Conservation (phyloP, 495 filamentous ascomycete species). For the Lophiostoma macrostomum region DNA sequence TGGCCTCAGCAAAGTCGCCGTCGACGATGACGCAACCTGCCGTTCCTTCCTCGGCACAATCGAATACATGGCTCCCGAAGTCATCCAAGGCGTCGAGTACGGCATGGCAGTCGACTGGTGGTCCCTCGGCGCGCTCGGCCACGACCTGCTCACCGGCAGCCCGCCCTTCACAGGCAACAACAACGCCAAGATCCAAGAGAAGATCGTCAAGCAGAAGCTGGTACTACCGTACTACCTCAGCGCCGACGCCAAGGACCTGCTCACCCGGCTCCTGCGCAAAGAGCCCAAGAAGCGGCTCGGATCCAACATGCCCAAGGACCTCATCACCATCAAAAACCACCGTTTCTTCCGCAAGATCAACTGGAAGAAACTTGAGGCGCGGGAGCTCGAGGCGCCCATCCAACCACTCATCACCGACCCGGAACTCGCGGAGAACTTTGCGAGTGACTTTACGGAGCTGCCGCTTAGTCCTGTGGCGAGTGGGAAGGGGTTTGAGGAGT, state of each 20-base stretch:
- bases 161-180: constrained; percentile 90
- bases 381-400: constrained; percentile 83
- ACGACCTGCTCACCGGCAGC: constrained; percentile 83
- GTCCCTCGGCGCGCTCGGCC: constrained; percentile 90
- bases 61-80: constrained; percentile 98
- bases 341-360: constrained; percentile 96
- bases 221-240: constrained; percentile 81
- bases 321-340: constrained; percentile 83
- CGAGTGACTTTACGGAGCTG: constrained; percentile 78
- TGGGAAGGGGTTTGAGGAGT: constrained; percentile 46
- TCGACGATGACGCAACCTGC: constrained; percentile 70
- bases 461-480: constrained; percentile 74
- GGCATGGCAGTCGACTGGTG: constrained; percentile 97
- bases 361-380: constrained; percentile 74
- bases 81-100: constrained; percentile 79
- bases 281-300: constrained; percentile 87
- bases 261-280: constrained; percentile 84
- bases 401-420: constrained; percentile 90
- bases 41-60: constrained; percentile 87
- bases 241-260: constrained; percentile 86
- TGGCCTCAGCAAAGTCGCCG: constrained; percentile 90
- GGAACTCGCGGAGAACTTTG: constrained; percentile 93
- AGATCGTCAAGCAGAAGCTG: constrained; percentile 88
- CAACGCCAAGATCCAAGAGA: constrained; percentile 85
- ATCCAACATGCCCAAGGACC: constrained; percentile 80